Evolutionary conservation across 1,284 basidiomycete genomes (phyloP), one percentile per base, ranked within the genome.

Genomic region (Moesziomyces parantarcticus): DNA sequence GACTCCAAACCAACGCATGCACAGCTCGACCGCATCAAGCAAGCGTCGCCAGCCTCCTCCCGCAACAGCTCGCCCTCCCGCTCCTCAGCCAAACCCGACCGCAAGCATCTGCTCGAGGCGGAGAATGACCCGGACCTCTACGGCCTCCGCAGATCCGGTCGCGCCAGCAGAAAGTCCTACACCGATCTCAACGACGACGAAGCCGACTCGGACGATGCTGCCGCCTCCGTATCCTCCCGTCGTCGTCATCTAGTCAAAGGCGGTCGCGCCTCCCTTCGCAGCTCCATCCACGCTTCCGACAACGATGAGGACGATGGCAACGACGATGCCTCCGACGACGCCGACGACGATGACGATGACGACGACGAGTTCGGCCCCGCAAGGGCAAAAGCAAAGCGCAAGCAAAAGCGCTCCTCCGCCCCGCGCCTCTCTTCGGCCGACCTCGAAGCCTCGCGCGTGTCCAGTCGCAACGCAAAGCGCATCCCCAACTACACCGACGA

Each of bases 271-370:
- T 67, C 67, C 14, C 32, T 58, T 8, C 67, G 68, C 43, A 57
- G 59, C 54, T 75, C 76, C n/a, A 67, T 69, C 6, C 58, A 70
- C 18, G 57, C 58, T 41, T 57, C 58, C 41, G 63, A 60, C 41
- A 60, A 60, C 47, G 83, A 88, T 87, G 86, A 59, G 65, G 87
- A 85, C 26, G 75, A 70, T 58, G 90, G 91, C 79, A 85, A 82
- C 32, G 63, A 50, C 16, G 63, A 54, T 7, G 57, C 59, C 21
- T 56, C 59, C 79, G 95, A 94, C 80, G 92, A 91, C 39, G 87
- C 90, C 81, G 92, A 91, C 39, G 87, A 90, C 34, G 91, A 92
- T 91, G 57, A 90, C 90, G 84, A 88, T 56, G 92, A 92, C 78
- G 86, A 85, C 21, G 72, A 73, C 21, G 63, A 71, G 32, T 64